Base-by-base conservation (phyloP, 441 rosid species). In the Gossypium schwendimanii region DNA sequence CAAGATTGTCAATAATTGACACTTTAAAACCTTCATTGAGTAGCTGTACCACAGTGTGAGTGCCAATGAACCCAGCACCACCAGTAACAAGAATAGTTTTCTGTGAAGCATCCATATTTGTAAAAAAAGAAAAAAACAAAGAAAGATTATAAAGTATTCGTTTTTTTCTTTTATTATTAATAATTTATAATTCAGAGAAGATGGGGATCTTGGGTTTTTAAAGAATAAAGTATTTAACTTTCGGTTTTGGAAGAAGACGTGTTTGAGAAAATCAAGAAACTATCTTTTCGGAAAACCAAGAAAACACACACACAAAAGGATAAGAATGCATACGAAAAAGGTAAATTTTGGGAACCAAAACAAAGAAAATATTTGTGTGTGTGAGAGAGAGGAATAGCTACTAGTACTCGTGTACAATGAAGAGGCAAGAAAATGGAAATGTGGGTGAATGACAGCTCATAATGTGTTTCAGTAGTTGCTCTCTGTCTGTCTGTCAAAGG, bases 31-130 rank as follows among this genome's bases (percentile, higher is more conserved):
- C 89, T 33, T 76, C 84, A 4, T 84, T 80, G 15, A 89, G 86
- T 33, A 89, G 92, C 76, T 86, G 90, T 58, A 89, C 85, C 64
- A 78, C 88, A 3, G 90, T 85, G 79, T 89, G 92, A 0, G 94
- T 89, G 12, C 92, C 92, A 21, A 89, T 86, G 72, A 86, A 89
- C 11, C 94, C 94, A 70, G 94, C 94, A 39, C 92, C 89, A 21
- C 92, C 92, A 1, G 94, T 89, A 47, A 89, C 94, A 31, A 89
- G 88, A 78, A 89, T 80, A 17, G 75, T 81, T 76, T 76, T 85
- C 64, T 82, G 88, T 15, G 77, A 52, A 3, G 82, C 72, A 69
- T 74, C 91, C 97, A 92, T 89, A 21, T 21, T 69, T 73, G n/a
- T 26, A n/a, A 31, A 57, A 26, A 20, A 24, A 4, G 23, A 21